These are phyloP conservation scores for Pseudopyrenochaeta lycopersici DNA, from an alignment of 2,329 filamentous ascomycete species.

Conservation along the genomic window DNA sequence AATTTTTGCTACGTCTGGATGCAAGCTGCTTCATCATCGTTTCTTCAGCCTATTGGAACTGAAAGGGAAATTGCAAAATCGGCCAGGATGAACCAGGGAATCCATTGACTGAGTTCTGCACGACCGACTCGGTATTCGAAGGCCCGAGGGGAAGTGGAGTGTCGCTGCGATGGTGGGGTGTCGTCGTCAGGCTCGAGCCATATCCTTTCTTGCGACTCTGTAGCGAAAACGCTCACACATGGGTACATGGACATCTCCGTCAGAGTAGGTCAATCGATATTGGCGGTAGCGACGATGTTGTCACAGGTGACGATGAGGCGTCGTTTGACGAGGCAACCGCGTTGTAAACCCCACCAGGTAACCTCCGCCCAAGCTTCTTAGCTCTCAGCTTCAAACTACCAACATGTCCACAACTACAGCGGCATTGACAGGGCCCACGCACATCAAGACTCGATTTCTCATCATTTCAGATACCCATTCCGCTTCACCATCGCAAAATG, in stretches of 20 bases:
- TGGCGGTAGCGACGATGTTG: too few species aligned
- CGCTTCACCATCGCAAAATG: conserved; percentile 18
- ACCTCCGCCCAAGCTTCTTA: too few species aligned
- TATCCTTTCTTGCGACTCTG: too few species aligned
- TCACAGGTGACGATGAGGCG: too few species aligned
- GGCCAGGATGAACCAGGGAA: too few species aligned
- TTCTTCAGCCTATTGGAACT: too few species aligned
- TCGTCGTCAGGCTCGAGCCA: too few species aligned
- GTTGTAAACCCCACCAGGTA: not conserved
- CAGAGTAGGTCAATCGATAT: not conserved
- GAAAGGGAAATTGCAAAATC: not conserved
- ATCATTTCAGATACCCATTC: conserved; percentile 57
- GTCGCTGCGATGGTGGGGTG: too few species aligned
- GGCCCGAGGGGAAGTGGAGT: too few species aligned
- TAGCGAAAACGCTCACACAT: too few species aligned
- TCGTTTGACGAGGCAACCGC: too few species aligned
- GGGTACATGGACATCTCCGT: not conserved
- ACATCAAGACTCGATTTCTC: conserved; percentile 52
- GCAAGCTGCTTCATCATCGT: not conserved
- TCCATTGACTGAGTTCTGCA: not conserved
- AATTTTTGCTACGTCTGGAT: not conserved
- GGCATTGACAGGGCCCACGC: not conserved
- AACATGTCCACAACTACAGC: conserved; percentile 18
- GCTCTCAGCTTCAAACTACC: too few species aligned
- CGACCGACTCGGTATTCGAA: not conserved